Percentiles rank a stretch among this genome's conserved stretches.
These are phyloP conservation scores for Hypoxylon lienhwacheense DNA, from an alignment of 495 filamentous ascomycete genomes.

Conservation along the genomic window DNA sequence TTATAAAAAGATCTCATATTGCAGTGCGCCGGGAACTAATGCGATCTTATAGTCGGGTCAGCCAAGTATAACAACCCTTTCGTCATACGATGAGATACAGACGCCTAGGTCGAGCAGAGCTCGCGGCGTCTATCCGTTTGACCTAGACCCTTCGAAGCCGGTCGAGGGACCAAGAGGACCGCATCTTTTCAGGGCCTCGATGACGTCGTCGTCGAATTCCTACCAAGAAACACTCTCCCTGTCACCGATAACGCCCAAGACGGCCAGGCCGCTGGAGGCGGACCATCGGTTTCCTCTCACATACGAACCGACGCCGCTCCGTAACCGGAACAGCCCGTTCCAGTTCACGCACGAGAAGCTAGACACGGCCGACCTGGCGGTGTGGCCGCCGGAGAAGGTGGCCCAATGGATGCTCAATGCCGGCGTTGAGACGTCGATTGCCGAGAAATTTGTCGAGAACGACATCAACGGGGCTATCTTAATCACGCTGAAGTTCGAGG, in stretches of 20 bases:
- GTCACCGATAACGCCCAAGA: conserved; percentile 61
- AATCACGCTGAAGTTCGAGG: conserved; percentile 82
- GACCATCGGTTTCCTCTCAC: conserved; percentile 41
- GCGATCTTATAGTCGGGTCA: conserved; percentile 54
- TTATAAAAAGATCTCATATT: not conserved
- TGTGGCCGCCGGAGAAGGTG: conserved; percentile 75
- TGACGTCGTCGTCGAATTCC: conserved; percentile 47
- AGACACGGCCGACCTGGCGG: conserved; percentile 58
- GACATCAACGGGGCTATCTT: conserved; percentile 88
- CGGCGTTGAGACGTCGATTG: conserved; percentile 68
- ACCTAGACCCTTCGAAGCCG: conserved; percentile 50
- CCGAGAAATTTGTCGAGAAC: conserved; percentile 84
- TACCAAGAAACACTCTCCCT: conserved; percentile 64
- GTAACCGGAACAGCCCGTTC: conserved; percentile 45
- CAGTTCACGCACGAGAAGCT: conserved; percentile 58
- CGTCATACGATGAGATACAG: conserved; percentile 72
- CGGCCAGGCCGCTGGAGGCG: conserved; percentile 35
- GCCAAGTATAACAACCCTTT: conserved; percentile 71
- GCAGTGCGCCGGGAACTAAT: conserved; percentile 29
- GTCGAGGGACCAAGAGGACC: conserved; percentile 82
- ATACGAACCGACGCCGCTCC: conserved; percentile 43
- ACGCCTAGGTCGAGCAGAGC: conserved; percentile 63
- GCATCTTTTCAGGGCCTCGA: conserved; percentile 78
- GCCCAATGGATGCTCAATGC: conserved; percentile 74
- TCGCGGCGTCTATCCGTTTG: conserved; percentile 40